Base-by-base conservation (phyloP, 2,329 filamentous ascomycete genomes). In the Ceratocystis lukuohia region DNA sequence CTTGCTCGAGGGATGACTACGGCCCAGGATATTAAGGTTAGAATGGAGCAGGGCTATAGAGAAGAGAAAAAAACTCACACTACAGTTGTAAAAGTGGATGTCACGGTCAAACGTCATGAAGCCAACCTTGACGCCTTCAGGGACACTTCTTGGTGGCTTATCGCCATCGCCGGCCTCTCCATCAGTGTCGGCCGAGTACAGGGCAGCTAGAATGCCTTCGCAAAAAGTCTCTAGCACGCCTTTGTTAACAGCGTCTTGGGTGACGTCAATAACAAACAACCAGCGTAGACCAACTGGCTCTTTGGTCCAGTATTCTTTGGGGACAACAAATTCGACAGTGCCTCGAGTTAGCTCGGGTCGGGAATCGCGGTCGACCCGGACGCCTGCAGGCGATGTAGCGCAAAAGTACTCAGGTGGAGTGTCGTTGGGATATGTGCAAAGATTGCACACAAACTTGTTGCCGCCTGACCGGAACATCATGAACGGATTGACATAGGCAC, bases 261-360 rank as follows among this genome's bases (percentile, higher is more conserved):
- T 94, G 50, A 95, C 91, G 75, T 99, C 94, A 67, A 99, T 89
- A 69, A 96, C 75, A 75, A 99, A 99, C 10, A 99, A 78, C 84
- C 88, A 96, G 68, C 88, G 86, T 71, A 97, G 75, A 28, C 90
- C 91, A 15, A 94, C 89, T 0, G 94, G 94, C 74, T 95, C 88
- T 75, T 93, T 94, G 28, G 91, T 93, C 90, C 92, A 99, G 77
- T 99, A 99, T 77, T 99, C 94, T 77, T 96, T 97, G 17, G 94
- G 94, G 15, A 99, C 95, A 68, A 94, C 81, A 74, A 96, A 99
- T 74, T 99, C 94, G 59, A 97, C 93, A 0, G 94, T 97, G 46
- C 94, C 94, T 66, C 90, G 84, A 72, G 87, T 89, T 71, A 99
- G 80, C 77, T 99, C 94, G 0, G 93, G 92, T 64, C 94, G 83